These are phyloP conservation scores for Thelonectria rubi DNA, from an alignment of 2,329 filamentous ascomycete species.

Conservation along the genomic window DNA sequence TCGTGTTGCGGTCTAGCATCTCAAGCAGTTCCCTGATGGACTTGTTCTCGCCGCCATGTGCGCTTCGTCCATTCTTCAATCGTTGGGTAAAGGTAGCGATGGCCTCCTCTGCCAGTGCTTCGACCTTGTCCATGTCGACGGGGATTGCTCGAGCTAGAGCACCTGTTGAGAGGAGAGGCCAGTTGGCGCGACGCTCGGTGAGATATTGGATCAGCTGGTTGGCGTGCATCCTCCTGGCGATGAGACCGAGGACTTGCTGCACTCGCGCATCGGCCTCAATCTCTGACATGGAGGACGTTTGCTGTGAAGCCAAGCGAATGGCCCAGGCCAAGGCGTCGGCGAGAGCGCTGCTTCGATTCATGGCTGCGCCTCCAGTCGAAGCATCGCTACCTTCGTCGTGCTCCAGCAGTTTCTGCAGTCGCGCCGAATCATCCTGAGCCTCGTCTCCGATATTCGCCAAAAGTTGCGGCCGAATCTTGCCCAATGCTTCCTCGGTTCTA, in stretches of 20 bases:
- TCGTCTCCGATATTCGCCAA: background rate
- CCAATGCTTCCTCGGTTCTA: background rate
- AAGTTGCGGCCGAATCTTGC: background rate
- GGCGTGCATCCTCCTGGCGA: constrained; percentile 18
- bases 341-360: constrained; percentile 5
- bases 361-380: background rate
- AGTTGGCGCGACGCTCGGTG: constrained; percentile 13
- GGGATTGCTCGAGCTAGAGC: constrained; percentile 28
- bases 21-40: constrained; percentile 24
- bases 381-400: background rate
- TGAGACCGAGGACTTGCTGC: constrained; percentile 18
- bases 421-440: background rate
- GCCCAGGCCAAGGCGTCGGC: constrained; percentile 22
- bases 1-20: constrained; percentile 28
- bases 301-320: constrained; percentile 15
- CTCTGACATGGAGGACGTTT: constrained; percentile 15
- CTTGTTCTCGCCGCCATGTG: constrained; percentile 12
- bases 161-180: constrained; percentile 24
- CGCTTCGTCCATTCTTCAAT: constrained; percentile 20
- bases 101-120: constrained; percentile 11
- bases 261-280: constrained; percentile 22
- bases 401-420: constrained; percentile 8
- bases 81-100: constrained; percentile 26
- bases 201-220: constrained; percentile 7
- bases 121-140: constrained; percentile 22